Conservation (phyloP, 2,329 filamentous ascomycete genomes). For the Cytospora piceae region DNA sequence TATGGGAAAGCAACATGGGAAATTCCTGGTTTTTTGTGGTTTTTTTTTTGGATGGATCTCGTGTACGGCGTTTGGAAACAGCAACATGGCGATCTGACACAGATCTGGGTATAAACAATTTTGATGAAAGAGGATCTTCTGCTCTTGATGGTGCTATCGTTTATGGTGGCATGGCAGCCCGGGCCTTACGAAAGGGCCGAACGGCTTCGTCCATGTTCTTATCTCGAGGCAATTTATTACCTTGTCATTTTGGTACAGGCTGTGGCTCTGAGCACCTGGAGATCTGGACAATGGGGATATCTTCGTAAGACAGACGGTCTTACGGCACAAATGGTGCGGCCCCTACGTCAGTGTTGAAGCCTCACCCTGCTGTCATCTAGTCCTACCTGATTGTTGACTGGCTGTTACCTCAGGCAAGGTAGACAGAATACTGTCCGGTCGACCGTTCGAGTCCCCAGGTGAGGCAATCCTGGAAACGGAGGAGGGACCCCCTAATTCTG, state of each 20-base stretch:
- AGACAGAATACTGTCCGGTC: too few relatives aligned
- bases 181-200: neutral
- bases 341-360: too few relatives aligned
- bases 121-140: neutral
- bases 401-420: too few relatives aligned
- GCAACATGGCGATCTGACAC: neutral
- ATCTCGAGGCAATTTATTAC: neutral
- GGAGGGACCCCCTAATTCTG: too few relatives aligned
- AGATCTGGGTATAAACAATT: neutral
- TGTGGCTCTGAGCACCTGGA: neutral
- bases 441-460: too few relatives aligned
- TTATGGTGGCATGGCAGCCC: neutral
- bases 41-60: neutral
- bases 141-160: neutral
- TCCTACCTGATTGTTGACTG: too few relatives aligned
- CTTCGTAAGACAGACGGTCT: neutral
- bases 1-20: conserved; percentile 2
- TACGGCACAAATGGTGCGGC: neutral
- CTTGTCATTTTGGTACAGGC: neutral
- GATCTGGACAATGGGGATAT: neutral
- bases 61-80: neutral
- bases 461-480: too few relatives aligned
- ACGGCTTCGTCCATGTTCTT: neutral
- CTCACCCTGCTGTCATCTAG: neutral
- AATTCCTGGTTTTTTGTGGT: neutral